Conservation (phyloP, 2,329 filamentous ascomycete species). For the Metarhizium album region DNA sequence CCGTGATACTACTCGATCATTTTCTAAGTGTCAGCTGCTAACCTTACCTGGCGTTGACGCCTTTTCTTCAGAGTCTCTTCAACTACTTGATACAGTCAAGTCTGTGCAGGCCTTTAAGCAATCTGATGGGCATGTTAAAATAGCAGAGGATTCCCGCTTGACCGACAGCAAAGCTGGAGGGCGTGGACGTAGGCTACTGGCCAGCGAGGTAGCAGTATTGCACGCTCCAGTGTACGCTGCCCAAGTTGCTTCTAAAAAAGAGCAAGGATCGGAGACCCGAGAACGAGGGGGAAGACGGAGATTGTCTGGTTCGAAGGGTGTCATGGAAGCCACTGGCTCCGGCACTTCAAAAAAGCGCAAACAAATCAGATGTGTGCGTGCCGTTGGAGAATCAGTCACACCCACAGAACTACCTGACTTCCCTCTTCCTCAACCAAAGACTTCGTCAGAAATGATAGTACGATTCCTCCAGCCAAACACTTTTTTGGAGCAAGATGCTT, state of each 20-base stretch:
- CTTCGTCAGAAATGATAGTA: neutral
- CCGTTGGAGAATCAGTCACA: neutral
- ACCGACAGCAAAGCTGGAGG: conserved; percentile 16
- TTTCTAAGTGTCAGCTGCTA: conserved; percentile 34
- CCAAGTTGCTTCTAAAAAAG: conserved; percentile 24
- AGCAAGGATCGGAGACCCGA: conserved; percentile 13
- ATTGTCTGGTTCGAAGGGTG: neutral
- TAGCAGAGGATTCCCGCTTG: neutral
- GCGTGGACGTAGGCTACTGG: conserved; percentile 23
- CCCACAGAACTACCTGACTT: neutral
- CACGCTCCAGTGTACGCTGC: conserved; percentile 40
- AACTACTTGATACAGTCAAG: conserved; percentile 36
- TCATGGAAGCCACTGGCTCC: conserved; percentile 1
- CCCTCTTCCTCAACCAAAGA: neutral
- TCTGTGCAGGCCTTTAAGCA: conserved; percentile 23
- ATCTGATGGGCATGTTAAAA: neutral
- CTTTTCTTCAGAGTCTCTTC: conserved; percentile 28
- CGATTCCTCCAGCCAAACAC: conserved; percentile 6
- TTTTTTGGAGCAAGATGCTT: conserved; percentile 4
- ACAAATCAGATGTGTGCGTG: neutral
- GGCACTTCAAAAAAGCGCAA: neutral
- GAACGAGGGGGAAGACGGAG: conserved; percentile 9
- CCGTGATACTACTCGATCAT: conserved; percentile 27
- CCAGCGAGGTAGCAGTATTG: conserved; percentile 35
- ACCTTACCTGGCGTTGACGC: conserved; percentile 31